A percentile compares a stretch with the other conserved stretches of the same genome.
phyloP scores from a whole-genome alignment of 163 green algal species.

The Trebouxia gelatinosa region DNA sequence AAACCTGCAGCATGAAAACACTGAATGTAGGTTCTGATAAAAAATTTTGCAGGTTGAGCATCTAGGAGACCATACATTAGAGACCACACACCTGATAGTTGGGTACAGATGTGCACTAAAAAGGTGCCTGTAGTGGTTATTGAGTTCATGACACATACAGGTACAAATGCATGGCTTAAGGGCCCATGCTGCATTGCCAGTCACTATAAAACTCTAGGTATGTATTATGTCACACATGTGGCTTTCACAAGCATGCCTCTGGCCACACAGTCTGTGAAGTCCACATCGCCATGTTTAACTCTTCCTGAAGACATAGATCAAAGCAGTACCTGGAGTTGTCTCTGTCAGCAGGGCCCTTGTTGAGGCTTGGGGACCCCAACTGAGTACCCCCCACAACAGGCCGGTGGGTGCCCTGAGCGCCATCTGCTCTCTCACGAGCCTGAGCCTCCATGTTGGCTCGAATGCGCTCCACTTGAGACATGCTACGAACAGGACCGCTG shows the following conservation, averaged over 20 bases:
- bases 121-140: too few species aligned
- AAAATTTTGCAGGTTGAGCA: too few species aligned
- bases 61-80: neutral
- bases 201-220: neutral
- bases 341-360: neutral
- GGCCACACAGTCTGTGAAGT: neutral
- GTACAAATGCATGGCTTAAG: too few species aligned
- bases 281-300: neutral
- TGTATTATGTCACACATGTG: neutral
- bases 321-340: slow-evolving; percentile 10
- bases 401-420: neutral
- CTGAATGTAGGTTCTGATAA: neutral
- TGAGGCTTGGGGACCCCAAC: slow-evolving; percentile 14
- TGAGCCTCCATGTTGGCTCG: slow-evolving; percentile 12
- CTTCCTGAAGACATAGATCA: neutral
- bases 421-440: neutral
- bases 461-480: slow-evolving; percentile 20
- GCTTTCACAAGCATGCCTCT: too few species aligned
- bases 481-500: neutral
- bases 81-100: neutral
- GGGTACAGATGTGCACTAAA: too few species aligned
- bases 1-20: neutral
- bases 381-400: slow-evolving; percentile 1
- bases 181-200: neutral
- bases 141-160: too few species aligned